phyloP scores from a whole-genome alignment of 179 eudicot genomes.

The Silene noctiflora region DNA sequence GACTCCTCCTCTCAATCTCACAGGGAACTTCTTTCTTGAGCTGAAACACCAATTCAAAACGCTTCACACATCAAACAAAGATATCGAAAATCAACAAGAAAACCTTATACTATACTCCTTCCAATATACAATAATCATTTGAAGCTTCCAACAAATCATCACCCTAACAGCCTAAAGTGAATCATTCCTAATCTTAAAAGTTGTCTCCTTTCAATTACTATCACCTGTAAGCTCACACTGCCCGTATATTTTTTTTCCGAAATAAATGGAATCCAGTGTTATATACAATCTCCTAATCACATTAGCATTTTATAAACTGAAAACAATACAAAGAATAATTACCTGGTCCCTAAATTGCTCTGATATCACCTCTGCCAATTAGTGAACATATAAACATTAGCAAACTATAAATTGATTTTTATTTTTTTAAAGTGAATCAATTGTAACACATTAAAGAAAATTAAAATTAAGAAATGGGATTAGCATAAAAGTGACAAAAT shows the following conservation, averaged over 20 bases:
- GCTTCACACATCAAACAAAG: not conserved
- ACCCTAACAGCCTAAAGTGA: not conserved
- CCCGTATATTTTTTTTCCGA: not conserved
- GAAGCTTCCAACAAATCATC: not conserved
- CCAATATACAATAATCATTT: not conserved
- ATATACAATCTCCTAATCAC: not conserved
- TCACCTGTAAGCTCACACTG: not conserved
- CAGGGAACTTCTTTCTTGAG: conserved; percentile 37
- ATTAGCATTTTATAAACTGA: not conserved
- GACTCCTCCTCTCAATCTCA: conserved; percentile 36
- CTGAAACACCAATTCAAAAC: conserved; percentile 35
- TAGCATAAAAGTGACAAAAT: not conserved
- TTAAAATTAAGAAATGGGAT: not conserved
- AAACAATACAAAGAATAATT: not conserved
- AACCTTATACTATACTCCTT: not conserved
- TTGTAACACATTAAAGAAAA: not conserved
- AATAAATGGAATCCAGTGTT: not conserved
- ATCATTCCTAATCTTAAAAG: not conserved
- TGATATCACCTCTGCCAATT: conserved; percentile 52
- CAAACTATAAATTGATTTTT: not conserved
- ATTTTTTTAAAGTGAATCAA: not conserved
- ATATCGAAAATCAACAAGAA: not conserved
- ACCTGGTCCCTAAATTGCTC: conserved; percentile 62
- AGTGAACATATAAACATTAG: conserved; percentile 16
- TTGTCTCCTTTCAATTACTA: not conserved